phyloP scores from a whole-genome alignment of 306 rosid genomes.

The Oxytropis ochrocephala region DNA sequence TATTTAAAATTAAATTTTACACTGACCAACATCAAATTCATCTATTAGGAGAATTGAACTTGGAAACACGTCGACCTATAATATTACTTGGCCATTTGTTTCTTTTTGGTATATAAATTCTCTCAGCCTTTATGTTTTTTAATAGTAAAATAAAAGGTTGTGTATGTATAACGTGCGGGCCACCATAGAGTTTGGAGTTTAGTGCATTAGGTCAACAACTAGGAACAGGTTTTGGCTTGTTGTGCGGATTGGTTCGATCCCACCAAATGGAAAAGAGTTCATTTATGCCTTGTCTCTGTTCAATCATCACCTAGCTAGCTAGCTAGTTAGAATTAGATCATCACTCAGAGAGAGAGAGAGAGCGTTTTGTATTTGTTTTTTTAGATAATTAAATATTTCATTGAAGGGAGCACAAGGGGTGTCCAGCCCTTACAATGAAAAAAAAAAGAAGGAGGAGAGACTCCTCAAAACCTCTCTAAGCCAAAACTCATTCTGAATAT shows the following conservation, averaged over 20 bases:
- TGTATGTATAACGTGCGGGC: constrained; percentile 37
- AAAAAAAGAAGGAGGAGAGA: no score
- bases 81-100: neutral
- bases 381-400: no score
- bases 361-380: no score
- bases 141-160: neutral
- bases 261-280: constrained; percentile 25
- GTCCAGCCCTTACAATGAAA: no score
- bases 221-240: constrained; percentile 56
- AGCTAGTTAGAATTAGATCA: neutral
- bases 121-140: neutral
- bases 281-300: neutral
- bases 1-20: no score
- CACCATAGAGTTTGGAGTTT: constrained; percentile 48
- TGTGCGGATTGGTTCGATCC: constrained; percentile 40
- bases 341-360: neutral
- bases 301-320: neutral
- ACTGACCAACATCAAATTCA: no score
- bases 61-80: no score
- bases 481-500: no score
- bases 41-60: no score
- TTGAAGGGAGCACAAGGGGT: no score
- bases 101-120: constrained; percentile 4
- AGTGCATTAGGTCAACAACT: constrained; percentile 70
- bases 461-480: no score